Evolutionary conservation across 1,284 basidiomycete genomes (phyloP).

Genomic region (Chalciporus sp.): DNA sequence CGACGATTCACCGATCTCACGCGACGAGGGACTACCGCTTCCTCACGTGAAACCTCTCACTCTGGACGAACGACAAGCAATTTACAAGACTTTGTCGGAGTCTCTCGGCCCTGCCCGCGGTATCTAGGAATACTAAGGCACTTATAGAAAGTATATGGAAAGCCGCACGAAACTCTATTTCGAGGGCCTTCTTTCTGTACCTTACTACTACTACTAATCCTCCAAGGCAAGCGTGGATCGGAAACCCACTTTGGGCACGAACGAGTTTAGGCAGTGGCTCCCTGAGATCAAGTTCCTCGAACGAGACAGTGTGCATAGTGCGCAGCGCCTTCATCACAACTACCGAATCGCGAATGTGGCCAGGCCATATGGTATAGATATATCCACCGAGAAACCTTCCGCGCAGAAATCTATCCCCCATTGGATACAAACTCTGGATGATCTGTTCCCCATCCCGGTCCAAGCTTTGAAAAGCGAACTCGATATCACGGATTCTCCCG

Average conservation of each 20-base stretch:
- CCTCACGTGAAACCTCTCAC: slow-evolving; percentile 41
- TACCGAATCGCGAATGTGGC: slow-evolving; percentile 19
- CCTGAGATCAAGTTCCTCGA: slow-evolving; percentile 32
- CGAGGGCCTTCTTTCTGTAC: slow-evolving; percentile 35
- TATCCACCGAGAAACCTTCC: slow-evolving; percentile 4
- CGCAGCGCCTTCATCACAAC: slow-evolving; percentile 13
- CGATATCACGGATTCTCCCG: slow-evolving; percentile 29
- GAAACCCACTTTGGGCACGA: slow-evolving; percentile 15
- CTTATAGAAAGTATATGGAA: slow-evolving; percentile 56
- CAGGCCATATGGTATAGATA: slow-evolving; percentile 11
- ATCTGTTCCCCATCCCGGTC: slow-evolving; percentile 25
- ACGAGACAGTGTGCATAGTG: slow-evolving; percentile 16
- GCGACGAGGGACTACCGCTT: slow-evolving; percentile 24
- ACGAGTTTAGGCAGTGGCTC: slow-evolving; percentile 36
- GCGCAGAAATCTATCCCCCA: slow-evolving; percentile 8
- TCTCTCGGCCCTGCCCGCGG: slow-evolving; percentile 48
- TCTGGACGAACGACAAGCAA: slow-evolving; percentile 46
- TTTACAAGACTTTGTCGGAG: slow-evolving; percentile 53
- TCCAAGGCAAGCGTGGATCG: slow-evolving; percentile 16
- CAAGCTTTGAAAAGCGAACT: slow-evolving; percentile 1
- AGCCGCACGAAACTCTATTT: slow-evolving; percentile 49
- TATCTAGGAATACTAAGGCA: slow-evolving; percentile 53
- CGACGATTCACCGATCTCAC: slow-evolving; percentile 17
- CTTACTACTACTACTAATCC: slow-evolving; percentile 13
- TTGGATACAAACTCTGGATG: slow-evolving; percentile 25